A percentile compares a stretch with the other conserved stretches of the same genome.
Conservation (phyloP, 2,329 filamentous ascomycete species). For the Colletotrichum sublineola region DNA sequence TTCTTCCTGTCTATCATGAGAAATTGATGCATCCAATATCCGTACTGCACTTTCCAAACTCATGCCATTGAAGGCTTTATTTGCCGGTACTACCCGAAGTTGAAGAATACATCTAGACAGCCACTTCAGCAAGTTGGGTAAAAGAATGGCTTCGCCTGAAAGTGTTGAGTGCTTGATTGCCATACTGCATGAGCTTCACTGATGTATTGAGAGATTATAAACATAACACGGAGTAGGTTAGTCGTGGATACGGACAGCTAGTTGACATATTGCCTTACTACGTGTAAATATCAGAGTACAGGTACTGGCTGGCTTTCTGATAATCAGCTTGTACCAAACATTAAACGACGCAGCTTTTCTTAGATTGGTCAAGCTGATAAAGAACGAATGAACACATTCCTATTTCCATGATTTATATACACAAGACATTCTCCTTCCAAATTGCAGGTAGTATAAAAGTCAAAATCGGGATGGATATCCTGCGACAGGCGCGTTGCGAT, state of each 20-base stretch:
- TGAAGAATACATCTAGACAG: neutral
- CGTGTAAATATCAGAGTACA: neutral
- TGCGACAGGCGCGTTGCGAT: neutral
- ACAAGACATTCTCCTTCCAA: neutral
- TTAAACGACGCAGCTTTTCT: no score
- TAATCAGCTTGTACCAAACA: no score
- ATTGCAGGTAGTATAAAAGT: accelerated
- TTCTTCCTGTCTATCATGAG: neutral
- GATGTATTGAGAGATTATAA: neutral
- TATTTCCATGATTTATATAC: no score
- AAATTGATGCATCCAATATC: neutral
- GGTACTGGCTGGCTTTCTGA: neutral
- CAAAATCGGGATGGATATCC: neutral
- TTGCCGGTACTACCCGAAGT: no score
- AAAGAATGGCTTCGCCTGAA: neutral
- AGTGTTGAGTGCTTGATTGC: neutral
- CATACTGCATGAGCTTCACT: accelerated
- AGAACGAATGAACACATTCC: no score
- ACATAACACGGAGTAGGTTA: neutral
- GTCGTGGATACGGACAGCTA: neutral
- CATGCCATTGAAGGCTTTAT: no score
- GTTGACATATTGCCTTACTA: no score
- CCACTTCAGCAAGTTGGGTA: neutral
- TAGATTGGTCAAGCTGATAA: no score
- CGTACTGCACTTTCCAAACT: no score